Percentiles rank a stretch among this genome's conserved stretches.
Evolutionary conservation across 208 protist species (phyloP).

Genomic region (Acanthamoeba royreba): DNA sequence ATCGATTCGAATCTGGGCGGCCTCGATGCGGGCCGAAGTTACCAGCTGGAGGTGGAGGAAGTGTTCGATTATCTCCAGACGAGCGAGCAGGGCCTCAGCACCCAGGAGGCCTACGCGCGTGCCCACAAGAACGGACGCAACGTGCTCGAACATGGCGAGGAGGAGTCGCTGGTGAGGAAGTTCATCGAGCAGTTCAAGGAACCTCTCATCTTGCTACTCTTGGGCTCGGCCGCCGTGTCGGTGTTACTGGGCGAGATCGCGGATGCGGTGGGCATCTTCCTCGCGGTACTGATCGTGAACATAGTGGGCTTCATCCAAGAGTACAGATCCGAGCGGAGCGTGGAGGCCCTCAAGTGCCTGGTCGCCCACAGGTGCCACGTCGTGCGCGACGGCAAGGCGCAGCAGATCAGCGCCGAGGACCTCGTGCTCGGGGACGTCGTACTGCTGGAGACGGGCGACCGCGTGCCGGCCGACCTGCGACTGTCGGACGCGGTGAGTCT

Average conservation of each 20-base stretch:
- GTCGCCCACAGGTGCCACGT: constrained; percentile 63
- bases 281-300: constrained; percentile 72
- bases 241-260: constrained; percentile 65
- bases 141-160: neutral
- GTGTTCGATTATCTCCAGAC: neutral
- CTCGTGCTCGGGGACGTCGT: constrained; percentile 94
- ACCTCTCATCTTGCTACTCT: constrained; percentile 61
- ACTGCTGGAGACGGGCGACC: constrained; percentile 89
- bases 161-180: constrained; percentile 50
- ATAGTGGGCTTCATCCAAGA: constrained; percentile 77
- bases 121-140: neutral
- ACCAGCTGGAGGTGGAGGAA: constrained; percentile 15
- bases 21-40: no score
- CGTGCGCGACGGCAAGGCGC: constrained; percentile 63
- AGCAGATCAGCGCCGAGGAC: constrained; percentile 49
- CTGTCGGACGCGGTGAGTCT: constrained; percentile 74
- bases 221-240: constrained; percentile 54
- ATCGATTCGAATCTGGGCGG: no score
- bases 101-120: neutral
- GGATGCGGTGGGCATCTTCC: constrained; percentile 73
- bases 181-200: constrained; percentile 62
- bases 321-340: constrained; percentile 65
- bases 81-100: neutral
- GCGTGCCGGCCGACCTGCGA: constrained; percentile 93
- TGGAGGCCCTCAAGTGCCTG: constrained; percentile 72